phyloP scores from a whole-genome alignment of 2,329 filamentous ascomycete species.

The Exophiala calicioides region DNA sequence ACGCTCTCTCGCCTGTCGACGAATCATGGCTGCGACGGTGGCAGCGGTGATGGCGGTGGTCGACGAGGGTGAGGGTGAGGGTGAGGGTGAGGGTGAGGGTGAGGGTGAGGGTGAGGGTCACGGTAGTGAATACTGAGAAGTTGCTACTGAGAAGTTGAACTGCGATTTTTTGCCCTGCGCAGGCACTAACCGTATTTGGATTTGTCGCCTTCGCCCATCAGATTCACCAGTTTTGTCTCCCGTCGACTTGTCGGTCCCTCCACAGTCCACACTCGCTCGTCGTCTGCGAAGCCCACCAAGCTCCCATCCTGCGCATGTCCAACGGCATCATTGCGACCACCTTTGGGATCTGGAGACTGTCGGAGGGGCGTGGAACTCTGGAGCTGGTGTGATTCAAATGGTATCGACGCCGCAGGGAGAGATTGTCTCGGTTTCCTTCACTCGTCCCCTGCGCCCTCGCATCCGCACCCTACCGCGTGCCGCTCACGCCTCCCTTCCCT shows the following conservation, averaged over 20 bases:
- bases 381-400: conserved; percentile 16
- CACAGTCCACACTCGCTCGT: background rate
- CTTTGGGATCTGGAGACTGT: conserved; percentile 17
- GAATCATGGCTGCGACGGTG: conserved; percentile 35
- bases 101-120: background rate
- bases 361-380: conserved; percentile 22
- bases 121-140: no score
- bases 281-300: conserved; percentile 2
- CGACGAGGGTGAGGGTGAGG: background rate
- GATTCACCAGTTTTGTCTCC: no score
- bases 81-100: background rate
- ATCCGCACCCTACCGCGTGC: background rate
- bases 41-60: background rate
- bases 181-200: no score
- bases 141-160: conserved; percentile 4
- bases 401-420: conserved; percentile 12
- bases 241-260: conserved; percentile 6
- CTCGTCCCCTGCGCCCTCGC: background rate
- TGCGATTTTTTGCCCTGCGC: no score
- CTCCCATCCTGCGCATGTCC: conserved; percentile 14
- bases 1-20: conserved; percentile 74
- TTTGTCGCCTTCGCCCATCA: no score
- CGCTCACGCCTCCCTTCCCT: background rate
- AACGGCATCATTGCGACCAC: background rate
- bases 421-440: no score